A percentile compares a stretch with the other conserved stretches of the same genome.
Evolutionary conservation across 2,329 filamentous ascomycete species (phyloP).

Genomic region (Trichoderma guizhouense): DNA sequence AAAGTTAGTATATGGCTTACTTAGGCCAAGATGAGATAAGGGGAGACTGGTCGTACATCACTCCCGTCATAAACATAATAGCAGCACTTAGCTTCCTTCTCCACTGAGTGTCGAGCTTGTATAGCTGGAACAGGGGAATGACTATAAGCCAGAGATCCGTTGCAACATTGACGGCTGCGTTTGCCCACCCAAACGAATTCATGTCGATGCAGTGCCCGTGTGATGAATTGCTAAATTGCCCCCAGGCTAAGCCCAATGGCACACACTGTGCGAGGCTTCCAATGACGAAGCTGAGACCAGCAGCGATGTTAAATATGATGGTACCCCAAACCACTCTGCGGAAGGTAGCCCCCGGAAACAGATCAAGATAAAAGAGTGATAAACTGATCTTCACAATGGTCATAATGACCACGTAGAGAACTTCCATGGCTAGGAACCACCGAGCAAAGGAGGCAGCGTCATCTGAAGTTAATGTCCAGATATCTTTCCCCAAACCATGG

Average conservation of each 20-base stretch:
- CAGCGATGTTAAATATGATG: slow-evolving; percentile 30
- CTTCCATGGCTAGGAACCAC: slow-evolving; percentile 33
- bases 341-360: slow-evolving; percentile 36
- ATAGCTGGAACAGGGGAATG: slow-evolving; percentile 40
- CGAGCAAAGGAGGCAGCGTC: slow-evolving; percentile 24
- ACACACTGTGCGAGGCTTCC: slow-evolving; percentile 37
- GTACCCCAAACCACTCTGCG: slow-evolving; percentile 34
- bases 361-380: slow-evolving; percentile 41
- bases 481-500: slow-evolving; percentile 32
- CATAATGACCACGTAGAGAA: slow-evolving; percentile 39
- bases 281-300: slow-evolving; percentile 33
- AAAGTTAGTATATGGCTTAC: neutral
- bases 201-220: slow-evolving; percentile 41
- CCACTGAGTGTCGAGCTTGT: slow-evolving; percentile 34
- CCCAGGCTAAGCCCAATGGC: slow-evolving; percentile 41
- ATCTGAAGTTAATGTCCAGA: slow-evolving; percentile 31
- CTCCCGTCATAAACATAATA: slow-evolving; percentile 44
- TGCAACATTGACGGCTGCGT: slow-evolving; percentile 40
- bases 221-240: slow-evolving; percentile 37
- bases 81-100: slow-evolving; percentile 42
- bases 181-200: slow-evolving; percentile 40
- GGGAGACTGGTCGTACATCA: slow-evolving; percentile 30
- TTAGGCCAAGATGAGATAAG: no score
- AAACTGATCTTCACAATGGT: slow-evolving; percentile 40
- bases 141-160: slow-evolving; percentile 43